These are phyloP conservation scores for Sporothrix protearum DNA, from an alignment of 2,329 filamentous ascomycete species.

Conservation along the genomic window DNA sequence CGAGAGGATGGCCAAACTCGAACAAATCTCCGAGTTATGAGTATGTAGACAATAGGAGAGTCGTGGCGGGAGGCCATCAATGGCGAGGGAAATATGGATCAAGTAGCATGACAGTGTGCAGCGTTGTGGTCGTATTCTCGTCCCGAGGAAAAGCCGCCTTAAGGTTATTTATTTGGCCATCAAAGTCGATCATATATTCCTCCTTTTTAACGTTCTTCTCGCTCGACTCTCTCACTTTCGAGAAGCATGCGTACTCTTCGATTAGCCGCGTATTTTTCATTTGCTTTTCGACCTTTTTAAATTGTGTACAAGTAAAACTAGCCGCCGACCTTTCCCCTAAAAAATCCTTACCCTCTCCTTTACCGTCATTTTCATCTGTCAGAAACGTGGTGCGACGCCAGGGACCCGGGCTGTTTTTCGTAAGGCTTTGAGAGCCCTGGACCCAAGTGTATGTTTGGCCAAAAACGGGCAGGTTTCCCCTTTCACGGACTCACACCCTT, in stretches of 20 bases:
- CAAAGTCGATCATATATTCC: not conserved
- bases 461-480: not conserved
- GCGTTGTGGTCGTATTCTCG: not conserved
- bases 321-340: too few relatives aligned
- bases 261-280: too few relatives aligned
- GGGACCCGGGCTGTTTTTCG: not conserved
- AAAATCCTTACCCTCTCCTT: not conserved
- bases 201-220: not conserved
- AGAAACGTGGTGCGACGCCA: slow-evolving; percentile 7
- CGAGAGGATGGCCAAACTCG: not conserved
- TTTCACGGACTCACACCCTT: not conserved
- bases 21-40: not conserved
- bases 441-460: not conserved
- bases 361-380: not conserved
- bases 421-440: not conserved
- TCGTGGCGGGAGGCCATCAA: not conserved
- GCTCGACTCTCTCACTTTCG: not conserved
- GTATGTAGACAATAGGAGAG: not conserved
- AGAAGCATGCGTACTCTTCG: not conserved
- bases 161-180: not conserved
- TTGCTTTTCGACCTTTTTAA: not conserved
- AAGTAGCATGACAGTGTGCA: not conserved
- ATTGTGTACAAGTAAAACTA: too few relatives aligned
- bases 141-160: not conserved
- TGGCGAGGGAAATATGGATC: not conserved